Percentiles rank a stretch among this genome's conserved stretches.
phyloP scores from a whole-genome alignment of 768 basidiomycete genomes.

The Phaffia australis region DNA sequence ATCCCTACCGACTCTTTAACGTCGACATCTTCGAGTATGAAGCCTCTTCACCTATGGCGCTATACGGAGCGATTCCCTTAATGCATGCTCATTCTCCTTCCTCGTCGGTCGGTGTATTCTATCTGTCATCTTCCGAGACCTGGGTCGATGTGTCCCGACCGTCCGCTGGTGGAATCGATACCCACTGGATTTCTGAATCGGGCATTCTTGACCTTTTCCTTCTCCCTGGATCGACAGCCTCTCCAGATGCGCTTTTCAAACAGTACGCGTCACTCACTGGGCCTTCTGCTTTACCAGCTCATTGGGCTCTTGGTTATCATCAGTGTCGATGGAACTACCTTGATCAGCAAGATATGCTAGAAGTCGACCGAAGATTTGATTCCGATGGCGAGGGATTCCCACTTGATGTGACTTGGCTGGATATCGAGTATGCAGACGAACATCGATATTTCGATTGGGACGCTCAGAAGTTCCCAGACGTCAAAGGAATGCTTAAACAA shows the following conservation, averaged over 20 bases:
- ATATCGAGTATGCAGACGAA: constrained; percentile 87
- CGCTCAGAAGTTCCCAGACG: constrained; percentile 80
- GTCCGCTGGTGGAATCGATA: constrained; percentile 44
- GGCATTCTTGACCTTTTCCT: constrained; percentile 91
- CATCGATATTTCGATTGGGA: constrained; percentile 99
- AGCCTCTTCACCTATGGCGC: constrained; percentile 56
- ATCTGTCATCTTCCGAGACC: constrained; percentile 77
- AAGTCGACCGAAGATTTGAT: constrained; percentile 78
- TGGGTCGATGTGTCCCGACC: constrained; percentile 82
- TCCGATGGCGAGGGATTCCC: constrained; percentile 63
- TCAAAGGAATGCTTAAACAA: constrained; percentile 81
- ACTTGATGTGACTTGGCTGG: constrained; percentile 92
- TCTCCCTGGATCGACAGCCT: constrained; percentile 68
- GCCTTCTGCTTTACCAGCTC: constrained; percentile 70
- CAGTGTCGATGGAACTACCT: constrained; percentile 99
- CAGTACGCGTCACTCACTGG: constrained; percentile 83
- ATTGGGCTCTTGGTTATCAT: constrained; percentile 88
- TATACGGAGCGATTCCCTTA: constrained; percentile 85
- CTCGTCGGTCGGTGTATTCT: constrained; percentile 82
- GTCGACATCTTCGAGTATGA: constrained; percentile 90
- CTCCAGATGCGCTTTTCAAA: constrained; percentile 61
- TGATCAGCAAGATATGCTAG: constrained; percentile 72
- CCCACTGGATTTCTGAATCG: constrained; percentile 96
- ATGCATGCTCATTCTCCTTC: constrained; percentile 83
- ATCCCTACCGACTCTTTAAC: constrained; percentile 92